These are phyloP conservation scores for Yamadazyma sp. DNA, from an alignment of 805 yeast species.

Conservation along the genomic window DNA sequence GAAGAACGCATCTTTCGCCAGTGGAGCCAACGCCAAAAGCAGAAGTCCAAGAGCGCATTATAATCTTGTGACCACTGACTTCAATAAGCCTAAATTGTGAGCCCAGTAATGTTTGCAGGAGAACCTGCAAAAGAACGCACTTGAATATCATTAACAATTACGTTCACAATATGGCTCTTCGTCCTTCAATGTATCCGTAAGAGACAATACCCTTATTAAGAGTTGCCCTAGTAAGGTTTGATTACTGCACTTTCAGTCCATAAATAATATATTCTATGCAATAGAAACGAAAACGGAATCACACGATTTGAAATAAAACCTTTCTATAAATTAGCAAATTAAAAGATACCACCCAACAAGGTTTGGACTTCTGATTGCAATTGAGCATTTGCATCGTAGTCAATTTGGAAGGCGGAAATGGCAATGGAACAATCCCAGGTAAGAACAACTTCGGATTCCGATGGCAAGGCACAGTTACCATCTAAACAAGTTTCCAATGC, in stretches of 20 bases:
- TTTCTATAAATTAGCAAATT: too few species aligned
- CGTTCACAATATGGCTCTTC: too few species aligned
- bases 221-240: too few species aligned
- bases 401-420: conserved; percentile 49
- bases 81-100: conserved; percentile 4
- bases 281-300: conserved; percentile 2
- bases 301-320: conserved; percentile 1
- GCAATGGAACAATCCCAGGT: conserved; percentile 42
- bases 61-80: conserved; percentile 4
- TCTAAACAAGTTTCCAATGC: conserved; percentile 31
- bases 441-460: conserved; percentile 35
- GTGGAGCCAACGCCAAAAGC: conserved; percentile 14
- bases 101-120: too few species aligned
- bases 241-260: too few species aligned
- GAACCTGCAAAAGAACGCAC: neutral
- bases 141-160: neutral
- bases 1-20: conserved; percentile 15
- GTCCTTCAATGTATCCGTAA: too few species aligned
- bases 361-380: conserved; percentile 19
- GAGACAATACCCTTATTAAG: too few species aligned
- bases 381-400: conserved; percentile 38
- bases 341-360: conserved; percentile 12
- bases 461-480: conserved; percentile 47
- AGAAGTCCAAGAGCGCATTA: conserved; percentile 17
- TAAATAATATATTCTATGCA: conserved; percentile 1